phyloP scores from a whole-genome alignment of 495 filamentous ascomycete species.

The Neurospora sp. region DNA sequence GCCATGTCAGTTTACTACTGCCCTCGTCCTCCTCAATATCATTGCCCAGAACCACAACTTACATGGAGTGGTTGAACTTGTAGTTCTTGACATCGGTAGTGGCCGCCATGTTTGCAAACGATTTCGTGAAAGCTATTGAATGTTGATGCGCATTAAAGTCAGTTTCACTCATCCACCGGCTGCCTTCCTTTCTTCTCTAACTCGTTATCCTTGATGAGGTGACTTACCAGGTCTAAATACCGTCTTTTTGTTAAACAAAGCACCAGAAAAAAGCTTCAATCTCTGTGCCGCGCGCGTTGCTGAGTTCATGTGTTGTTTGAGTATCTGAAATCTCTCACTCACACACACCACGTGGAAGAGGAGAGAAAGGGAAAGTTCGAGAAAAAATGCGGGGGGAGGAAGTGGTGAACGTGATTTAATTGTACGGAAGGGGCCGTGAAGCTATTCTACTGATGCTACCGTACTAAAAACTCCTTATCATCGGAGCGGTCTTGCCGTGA shows the following conservation, averaged over 20 bases:
- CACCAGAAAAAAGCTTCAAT: constrained; percentile 6
- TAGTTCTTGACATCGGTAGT: constrained; percentile 69
- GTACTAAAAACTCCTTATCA: background rate
- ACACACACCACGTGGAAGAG: background rate
- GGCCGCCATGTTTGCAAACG: constrained; percentile 52
- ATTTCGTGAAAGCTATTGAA: background rate
- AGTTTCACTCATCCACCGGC: background rate
- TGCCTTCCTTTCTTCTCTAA: background rate
- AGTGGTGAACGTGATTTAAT: background rate
- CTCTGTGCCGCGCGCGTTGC: constrained; percentile 8
- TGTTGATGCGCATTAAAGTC: background rate
- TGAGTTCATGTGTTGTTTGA: constrained; percentile 9
- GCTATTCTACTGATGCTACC: background rate
- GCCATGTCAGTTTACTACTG: constrained; percentile 16
- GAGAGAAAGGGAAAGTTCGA: background rate
- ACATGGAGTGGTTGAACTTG: constrained; percentile 80
- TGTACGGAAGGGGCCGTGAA: background rate
- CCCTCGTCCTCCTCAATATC: constrained; percentile 1
- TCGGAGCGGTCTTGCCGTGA: background rate
- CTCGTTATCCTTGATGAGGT: background rate
- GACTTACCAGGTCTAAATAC: constrained; percentile 1
- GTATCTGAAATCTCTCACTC: background rate
- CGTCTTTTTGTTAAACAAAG: constrained; percentile 3
- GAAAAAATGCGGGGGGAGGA: background rate
- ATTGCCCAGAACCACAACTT: constrained; percentile 18